Base-by-base conservation (phyloP, 2,329 filamentous ascomycete genomes). In the Dactylonectria estremocensis region DNA sequence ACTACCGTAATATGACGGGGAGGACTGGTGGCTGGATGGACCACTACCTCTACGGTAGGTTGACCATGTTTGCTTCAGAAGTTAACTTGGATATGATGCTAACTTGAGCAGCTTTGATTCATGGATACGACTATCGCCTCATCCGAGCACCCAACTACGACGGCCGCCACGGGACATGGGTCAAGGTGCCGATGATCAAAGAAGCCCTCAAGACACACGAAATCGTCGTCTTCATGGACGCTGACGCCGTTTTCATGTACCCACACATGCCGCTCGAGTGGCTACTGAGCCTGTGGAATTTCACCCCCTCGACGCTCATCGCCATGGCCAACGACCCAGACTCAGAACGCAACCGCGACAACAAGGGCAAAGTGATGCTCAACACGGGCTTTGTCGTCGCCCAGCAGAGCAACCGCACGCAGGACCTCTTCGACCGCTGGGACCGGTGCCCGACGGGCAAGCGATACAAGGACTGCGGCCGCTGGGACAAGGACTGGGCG, bases 61-160 rank as follows among this genome's bases (percentile, higher is more conserved):
- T 3, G 10, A 13, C 1, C 13, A 7, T 37, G 18, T 4, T 5
- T 31, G 8, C 13, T 13, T 14, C 9, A 3, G 11, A n/a, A n/a
- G 24, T 28, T 24, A 46, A 8, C n/a, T 5, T 11, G 7, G 20
- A 18, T 3, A 43, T n/a, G 16, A 43, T 14, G 10, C 35, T 59
- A 45, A 53, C 54, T 35, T 40, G 1, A 35, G 16, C 16, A 77
- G 76, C 76, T 9, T 70, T 77, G 72, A 84, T 86, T 54, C 85
- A 86, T 72, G 84, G 84, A 5, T 86, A 85, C 74, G 82, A 85
- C 57, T 86, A 86, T 73, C 83, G 84, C 37, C 81, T 85, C 60
- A 80, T 86, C 33, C 82, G 80, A 64, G 82, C 82, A 4, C 78
- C 82, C 31, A 78, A 80, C 35, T 82, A 83, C 59, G 69, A 74